Evolutionary conservation across 2,329 filamentous ascomycete genomes (phyloP).

Genomic region (Fusarium chuoi): DNA sequence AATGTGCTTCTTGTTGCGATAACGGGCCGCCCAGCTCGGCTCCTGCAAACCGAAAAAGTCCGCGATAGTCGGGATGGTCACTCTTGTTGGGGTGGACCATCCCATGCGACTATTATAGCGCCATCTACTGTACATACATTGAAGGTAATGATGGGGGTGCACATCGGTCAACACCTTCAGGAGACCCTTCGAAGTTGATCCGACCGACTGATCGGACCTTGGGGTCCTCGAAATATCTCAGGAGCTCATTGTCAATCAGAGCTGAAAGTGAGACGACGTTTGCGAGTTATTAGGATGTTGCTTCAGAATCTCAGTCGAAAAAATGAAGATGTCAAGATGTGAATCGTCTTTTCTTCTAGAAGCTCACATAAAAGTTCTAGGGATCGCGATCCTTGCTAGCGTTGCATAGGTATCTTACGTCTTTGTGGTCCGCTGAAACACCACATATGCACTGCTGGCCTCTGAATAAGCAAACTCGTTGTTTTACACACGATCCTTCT

Average conservation of each 20-base stretch:
- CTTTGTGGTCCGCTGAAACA: slow-evolving; percentile 5
- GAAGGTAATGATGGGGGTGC: not conserved
- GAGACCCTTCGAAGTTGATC: not conserved
- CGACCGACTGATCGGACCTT: not conserved
- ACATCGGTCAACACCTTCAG: not conserved
- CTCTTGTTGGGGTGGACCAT: not conserved
- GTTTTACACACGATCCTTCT: not conserved
- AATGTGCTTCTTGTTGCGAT: not conserved
- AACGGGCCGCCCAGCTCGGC: not conserved
- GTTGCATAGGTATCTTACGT: slow-evolving; percentile 1
- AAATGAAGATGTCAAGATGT: not conserved
- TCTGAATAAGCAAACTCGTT: slow-evolving; percentile 16
- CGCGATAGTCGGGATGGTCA: slow-evolving; percentile 28
- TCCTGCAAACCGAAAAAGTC: not conserved
- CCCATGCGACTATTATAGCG: not conserved
- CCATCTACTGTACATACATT: not conserved
- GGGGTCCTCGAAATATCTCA: not conserved
- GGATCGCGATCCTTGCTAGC: slow-evolving; percentile 40
- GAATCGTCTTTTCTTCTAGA: slow-evolving; percentile 19
- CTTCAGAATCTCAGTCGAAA: slow-evolving; percentile 5
- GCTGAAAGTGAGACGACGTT: not conserved
- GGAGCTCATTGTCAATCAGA: not conserved
- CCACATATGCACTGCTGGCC: not conserved
- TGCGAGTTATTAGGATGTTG: not conserved
- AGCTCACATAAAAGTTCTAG: slow-evolving; percentile 14